A percentile compares a stretch with the other conserved stretches of the same genome.
These are phyloP conservation scores for Litsea cubeba DNA, from an alignment of 164 flowering plant species.

Conservation along the genomic window DNA sequence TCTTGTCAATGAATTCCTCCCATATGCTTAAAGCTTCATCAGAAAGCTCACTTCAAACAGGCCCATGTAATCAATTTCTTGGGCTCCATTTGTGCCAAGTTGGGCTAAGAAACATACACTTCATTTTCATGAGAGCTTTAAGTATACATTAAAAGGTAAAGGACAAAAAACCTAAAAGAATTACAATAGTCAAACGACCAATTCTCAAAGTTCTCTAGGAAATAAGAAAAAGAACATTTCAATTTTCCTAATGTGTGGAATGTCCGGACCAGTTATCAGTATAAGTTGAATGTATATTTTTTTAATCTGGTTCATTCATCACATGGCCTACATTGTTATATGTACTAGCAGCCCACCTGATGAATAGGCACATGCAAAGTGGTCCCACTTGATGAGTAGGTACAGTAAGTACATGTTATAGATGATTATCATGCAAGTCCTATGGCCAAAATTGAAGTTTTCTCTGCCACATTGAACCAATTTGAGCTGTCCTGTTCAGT, in stretches of 20 bases:
- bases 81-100: not conserved
- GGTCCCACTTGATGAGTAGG: not conserved
- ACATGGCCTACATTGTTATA: no score
- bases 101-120: not conserved
- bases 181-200: no score
- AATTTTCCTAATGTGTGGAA: no score
- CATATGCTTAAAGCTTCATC: not conserved
- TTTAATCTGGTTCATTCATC: no score
- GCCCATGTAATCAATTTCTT: not conserved
- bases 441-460: not conserved
- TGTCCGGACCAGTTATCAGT: no score
- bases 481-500: not conserved
- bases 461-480: not conserved
- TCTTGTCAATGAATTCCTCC: not conserved
- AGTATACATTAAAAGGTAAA: no score
- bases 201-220: no score
- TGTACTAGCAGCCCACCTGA: not conserved
- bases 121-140: no score
- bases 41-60: not conserved
- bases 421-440: not conserved
- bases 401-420: not conserved
- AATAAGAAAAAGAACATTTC: no score
- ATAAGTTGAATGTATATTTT: no score
- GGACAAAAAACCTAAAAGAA: no score
- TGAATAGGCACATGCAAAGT: not conserved